Percentiles rank a stretch among this genome's conserved stretches.
Evolutionary conservation across 331 rosid species (phyloP).

Genomic region (Dryas integrifolia): DNA sequence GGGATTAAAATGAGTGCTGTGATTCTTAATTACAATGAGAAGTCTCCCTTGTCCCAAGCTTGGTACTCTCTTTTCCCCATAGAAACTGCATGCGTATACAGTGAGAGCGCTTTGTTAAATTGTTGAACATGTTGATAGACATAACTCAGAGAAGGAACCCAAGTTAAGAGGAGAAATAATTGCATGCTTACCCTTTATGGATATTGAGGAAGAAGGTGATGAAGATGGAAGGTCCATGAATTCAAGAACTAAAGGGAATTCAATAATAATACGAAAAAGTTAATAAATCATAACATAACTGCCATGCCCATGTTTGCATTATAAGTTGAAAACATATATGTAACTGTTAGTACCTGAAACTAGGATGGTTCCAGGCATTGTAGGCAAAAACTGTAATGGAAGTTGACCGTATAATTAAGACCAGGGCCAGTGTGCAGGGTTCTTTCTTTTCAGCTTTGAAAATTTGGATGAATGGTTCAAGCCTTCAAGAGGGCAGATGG

Average conservation of each 20-base stretch:
- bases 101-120: conserved; percentile 12
- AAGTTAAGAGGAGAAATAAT: neutral
- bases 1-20: conserved; percentile 18
- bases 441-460: conserved; percentile 9
- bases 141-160: neutral
- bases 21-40: conserved; percentile 60
- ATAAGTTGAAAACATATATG: conserved; percentile 10
- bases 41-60: conserved; percentile 60
- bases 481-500: conserved; percentile 22
- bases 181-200: conserved; percentile 50
- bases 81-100: conserved; percentile 65
- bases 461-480: conserved; percentile 13
- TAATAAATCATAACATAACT: neutral
- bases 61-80: conserved; percentile 69
- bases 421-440: neutral
- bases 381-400: conserved; percentile 24
- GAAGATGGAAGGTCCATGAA: conserved; percentile 56
- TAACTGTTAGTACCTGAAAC: conserved; percentile 65
- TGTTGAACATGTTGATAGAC: neutral
- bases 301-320: conserved; percentile 18
- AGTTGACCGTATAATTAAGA: neutral
- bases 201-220: conserved; percentile 52
- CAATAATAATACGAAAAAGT: conserved; percentile 18
- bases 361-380: conserved; percentile 89
- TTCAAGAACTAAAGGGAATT: conserved; percentile 53